A percentile compares a stretch with the other conserved stretches of the same genome.
Conservation (phyloP, 2,329 filamentous ascomycete species). For the Pyricularia sp. region DNA sequence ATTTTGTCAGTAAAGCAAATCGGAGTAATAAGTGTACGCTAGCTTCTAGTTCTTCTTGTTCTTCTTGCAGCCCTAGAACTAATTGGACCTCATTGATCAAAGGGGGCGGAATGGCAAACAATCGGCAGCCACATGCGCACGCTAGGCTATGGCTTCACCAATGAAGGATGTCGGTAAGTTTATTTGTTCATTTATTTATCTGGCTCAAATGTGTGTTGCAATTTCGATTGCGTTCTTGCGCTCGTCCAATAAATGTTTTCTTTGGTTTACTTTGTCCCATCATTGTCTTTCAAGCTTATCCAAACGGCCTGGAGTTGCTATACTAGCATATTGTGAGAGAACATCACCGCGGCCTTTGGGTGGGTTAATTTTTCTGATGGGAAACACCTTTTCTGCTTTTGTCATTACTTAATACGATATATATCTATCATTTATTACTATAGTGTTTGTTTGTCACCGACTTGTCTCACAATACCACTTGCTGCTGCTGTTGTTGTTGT, state of each 20-base stretch:
- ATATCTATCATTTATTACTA: not conserved
- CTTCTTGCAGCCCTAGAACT: not conserved
- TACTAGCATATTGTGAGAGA: not conserved
- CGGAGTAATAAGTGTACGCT: constrained; percentile 42
- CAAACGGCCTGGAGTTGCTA: not conserved
- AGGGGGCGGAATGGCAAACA: constrained; percentile 48
- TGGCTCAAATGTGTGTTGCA: not conserved
- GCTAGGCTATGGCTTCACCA: constrained; percentile 53
- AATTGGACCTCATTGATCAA: not conserved
- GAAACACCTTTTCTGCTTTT: not conserved
- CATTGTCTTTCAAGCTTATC: not conserved
- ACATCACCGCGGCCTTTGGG: not conserved
- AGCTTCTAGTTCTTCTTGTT: not conserved
- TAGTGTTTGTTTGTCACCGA: not conserved
- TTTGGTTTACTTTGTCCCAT: no score
- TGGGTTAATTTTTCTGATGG: not conserved
- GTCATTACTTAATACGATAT: not conserved
- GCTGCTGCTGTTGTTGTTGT: not conserved
- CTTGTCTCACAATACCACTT: not conserved
- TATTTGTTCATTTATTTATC: not conserved
- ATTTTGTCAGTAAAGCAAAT: constrained; percentile 55
- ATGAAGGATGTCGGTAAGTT: constrained; percentile 54
- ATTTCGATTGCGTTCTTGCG: not conserved
- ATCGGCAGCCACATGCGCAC: constrained; percentile 52
- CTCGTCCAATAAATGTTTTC: not conserved